Conservation (phyloP, 73 alveolate genomes). For the Paramecium sonneborni region DNA sequence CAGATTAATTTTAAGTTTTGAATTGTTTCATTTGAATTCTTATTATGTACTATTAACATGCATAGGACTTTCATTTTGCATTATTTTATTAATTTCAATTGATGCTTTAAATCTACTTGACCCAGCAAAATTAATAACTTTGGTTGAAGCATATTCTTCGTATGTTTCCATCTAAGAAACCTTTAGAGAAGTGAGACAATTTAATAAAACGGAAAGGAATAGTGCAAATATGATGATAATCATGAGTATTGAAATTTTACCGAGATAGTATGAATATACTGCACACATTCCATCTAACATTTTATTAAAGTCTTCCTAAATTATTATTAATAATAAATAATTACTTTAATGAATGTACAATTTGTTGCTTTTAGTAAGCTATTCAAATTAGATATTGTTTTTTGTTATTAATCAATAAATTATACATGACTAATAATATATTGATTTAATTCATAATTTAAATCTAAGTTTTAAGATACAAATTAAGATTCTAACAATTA, state of each 20-base stretch:
- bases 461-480: neutral
- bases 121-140: neutral
- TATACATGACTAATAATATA: neutral
- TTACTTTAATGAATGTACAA: neutral
- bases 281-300: slow-evolving; percentile 11
- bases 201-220: neutral
- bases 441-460: neutral
- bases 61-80: neutral
- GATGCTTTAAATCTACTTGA: neutral
- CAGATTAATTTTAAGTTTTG: neutral
- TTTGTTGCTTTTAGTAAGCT: neutral
- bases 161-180: neutral
- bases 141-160: neutral
- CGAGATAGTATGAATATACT: neutral
- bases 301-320: neutral
- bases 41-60: neutral
- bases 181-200: neutral
- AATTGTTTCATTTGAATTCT: slow-evolving; percentile 18
- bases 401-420: neutral
- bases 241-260: neutral
- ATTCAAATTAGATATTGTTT: neutral
- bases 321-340: neutral
- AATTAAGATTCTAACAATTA: neutral
- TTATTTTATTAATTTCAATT: neutral
- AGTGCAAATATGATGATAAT: neutral